Conservation (phyloP, 208 protist species). For the Trypanosoma scelopori region DNA sequence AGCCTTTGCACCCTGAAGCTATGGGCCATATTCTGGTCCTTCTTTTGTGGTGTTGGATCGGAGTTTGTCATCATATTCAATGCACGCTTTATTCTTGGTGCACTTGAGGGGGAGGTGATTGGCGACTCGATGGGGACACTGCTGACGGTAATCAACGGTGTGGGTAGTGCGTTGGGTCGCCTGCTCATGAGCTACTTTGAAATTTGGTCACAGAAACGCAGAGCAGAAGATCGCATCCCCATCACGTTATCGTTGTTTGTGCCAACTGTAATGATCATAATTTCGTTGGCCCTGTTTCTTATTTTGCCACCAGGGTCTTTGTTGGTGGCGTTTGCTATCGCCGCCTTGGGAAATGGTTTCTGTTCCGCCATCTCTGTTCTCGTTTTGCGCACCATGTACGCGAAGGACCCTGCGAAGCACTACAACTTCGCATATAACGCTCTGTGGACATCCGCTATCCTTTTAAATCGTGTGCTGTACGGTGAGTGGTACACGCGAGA, state of each 20-base stretch:
- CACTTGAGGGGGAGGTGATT: conserved; percentile 2
- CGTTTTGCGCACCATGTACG: conserved; percentile 28
- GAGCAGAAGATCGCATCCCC: conserved; percentile 26
- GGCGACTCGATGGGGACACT: conserved; percentile 18
- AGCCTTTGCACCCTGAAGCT: conserved; percentile 14
- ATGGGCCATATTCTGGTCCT: conserved; percentile 18
- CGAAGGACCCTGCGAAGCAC: conserved; percentile 35
- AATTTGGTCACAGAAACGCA: conserved; percentile 31
- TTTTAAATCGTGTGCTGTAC: conserved; percentile 31
- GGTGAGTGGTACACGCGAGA: conserved; percentile 29
- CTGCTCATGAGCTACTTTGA: conserved; percentile 31
- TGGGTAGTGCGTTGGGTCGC: conserved; percentile 31
- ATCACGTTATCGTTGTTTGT: conserved; percentile 24
- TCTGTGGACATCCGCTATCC: conserved; percentile 18
- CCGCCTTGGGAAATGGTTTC: conserved; percentile 26
- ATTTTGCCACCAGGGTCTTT: conserved; percentile 5
- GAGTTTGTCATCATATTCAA: conserved; percentile 28
- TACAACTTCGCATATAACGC: conserved; percentile 34
- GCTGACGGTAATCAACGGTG: conserved; percentile 25
- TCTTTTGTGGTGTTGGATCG: conserved; percentile 23
- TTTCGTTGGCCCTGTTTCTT: conserved; percentile 14
- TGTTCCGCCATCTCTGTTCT: conserved; percentile 20
- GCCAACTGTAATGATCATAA: conserved; percentile 11
- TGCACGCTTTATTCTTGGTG: conserved; percentile 18
- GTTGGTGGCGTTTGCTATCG: conserved; percentile 19